phyloP scores from a whole-genome alignment of 176 grass and related monocot species.

The Ananas comosus region DNA sequence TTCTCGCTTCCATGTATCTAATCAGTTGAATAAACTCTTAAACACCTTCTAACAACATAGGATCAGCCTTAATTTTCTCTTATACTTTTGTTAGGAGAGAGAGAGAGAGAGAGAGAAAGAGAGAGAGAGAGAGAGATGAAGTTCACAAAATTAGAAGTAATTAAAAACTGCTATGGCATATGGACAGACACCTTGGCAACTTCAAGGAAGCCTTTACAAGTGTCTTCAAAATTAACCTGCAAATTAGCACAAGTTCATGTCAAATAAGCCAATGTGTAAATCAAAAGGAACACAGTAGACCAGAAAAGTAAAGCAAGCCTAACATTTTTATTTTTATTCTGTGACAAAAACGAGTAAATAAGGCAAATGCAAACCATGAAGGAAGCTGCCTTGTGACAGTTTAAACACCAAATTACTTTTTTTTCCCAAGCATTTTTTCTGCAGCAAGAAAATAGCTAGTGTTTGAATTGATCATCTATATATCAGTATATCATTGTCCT shows the following conservation, averaged over 20 bases:
- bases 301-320: background rate
- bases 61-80: background rate
- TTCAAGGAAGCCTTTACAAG: slow-evolving; percentile 99
- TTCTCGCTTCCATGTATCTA: too few relatives aligned
- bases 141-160: background rate
- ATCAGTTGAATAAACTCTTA: too few relatives aligned
- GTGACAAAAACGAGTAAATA: slow-evolving; percentile 9
- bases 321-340: background rate
- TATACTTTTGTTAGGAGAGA: too few relatives aligned
- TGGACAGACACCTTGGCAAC: slow-evolving; percentile 96
- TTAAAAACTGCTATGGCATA: background rate
- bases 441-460: too few relatives aligned
- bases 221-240: slow-evolving; percentile 99
- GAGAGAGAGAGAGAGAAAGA: too few relatives aligned
- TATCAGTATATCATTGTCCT: too few relatives aligned
- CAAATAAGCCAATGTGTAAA: slow-evolving; percentile 2
- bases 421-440: too few relatives aligned
- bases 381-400: too few relatives aligned
- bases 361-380: slow-evolving; percentile 1
- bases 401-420: too few relatives aligned
- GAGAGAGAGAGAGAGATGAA: too few relatives aligned
- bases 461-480: too few relatives aligned
- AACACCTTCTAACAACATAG: too few relatives aligned
- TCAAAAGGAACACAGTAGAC: background rate
- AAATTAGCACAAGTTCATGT: slow-evolving; percentile 17